A percentile compares a stretch with the other conserved stretches of the same genome.
Evolutionary conservation across 2,329 filamentous ascomycete species (phyloP).

Genomic region (Aspergillus puulaauensis): DNA sequence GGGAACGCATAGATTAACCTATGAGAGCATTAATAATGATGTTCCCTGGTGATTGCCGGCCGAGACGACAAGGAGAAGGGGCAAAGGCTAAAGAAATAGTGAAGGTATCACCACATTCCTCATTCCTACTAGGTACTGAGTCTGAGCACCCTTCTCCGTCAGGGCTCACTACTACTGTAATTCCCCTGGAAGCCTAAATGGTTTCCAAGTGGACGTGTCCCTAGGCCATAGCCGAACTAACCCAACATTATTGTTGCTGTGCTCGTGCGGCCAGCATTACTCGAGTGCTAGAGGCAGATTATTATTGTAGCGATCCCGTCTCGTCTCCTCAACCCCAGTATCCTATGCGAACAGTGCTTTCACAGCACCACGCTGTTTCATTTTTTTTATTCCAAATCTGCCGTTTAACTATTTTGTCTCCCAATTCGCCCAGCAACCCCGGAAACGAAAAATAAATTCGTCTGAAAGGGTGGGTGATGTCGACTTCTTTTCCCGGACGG

Average conservation of each 20-base stretch:
- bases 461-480: not conserved
- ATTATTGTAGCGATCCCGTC: not conserved
- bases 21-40: not conserved
- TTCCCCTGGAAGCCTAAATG: not conserved
- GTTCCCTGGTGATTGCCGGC: constrained; percentile 3
- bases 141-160: not conserved
- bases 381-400: not conserved
- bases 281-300: not conserved
- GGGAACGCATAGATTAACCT: not conserved
- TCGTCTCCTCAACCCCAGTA: not conserved
- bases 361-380: not conserved
- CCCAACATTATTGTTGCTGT: constrained; percentile 5
- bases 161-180: not conserved
- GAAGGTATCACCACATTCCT: constrained; percentile 4
- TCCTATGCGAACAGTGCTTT: not conserved
- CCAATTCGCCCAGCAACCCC: not conserved
- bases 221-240: constrained; percentile 11
- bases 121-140: not conserved
- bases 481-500: constrained; percentile 1
- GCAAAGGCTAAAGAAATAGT: not conserved
- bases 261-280: constrained; percentile 9
- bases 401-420: not conserved
- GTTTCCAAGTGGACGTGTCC: not conserved
- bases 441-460: not conserved
- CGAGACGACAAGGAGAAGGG: constrained; percentile 3